These are phyloP conservation scores for Didymella glomerata DNA, from an alignment of 2,329 filamentous ascomycete species.

Conservation along the genomic window DNA sequence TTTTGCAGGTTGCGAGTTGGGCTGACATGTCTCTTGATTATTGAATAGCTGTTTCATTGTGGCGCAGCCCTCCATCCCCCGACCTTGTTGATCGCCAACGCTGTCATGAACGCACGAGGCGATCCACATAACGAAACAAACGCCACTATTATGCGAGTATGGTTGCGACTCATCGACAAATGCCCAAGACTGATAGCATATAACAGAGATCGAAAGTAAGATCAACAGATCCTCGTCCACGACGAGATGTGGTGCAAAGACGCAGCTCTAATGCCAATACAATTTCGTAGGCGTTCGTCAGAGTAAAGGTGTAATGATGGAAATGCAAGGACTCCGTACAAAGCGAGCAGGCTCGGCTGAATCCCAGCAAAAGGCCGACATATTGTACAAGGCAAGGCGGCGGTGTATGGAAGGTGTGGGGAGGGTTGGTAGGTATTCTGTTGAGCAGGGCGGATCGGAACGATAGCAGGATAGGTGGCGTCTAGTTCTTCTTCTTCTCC, in stretches of 20 bases:
- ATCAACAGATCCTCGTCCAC: neutral
- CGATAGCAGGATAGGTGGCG: neutral
- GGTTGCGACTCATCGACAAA: slow-evolving; percentile 4
- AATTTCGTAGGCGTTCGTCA: slow-evolving; percentile 25
- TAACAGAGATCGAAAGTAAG: neutral
- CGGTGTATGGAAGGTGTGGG: neutral
- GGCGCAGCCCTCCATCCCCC: slow-evolving; percentile 7
- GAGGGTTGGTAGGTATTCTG: neutral
- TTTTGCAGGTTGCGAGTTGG: slow-evolving; percentile 4
- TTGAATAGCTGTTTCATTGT: slow-evolving; percentile 12
- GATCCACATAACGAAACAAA: slow-evolving; percentile 4
- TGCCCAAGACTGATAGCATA: slow-evolving; percentile 4
- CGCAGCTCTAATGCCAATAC: slow-evolving; percentile 20
- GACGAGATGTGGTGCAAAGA: neutral
- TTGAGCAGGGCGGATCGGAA: neutral
- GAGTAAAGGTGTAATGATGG: slow-evolving; percentile 13
- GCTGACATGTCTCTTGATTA: slow-evolving; percentile 10
- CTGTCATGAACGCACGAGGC: neutral
- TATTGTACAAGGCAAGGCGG: slow-evolving; percentile 13
- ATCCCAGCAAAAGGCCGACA: neutral
- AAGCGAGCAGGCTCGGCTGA: slow-evolving; percentile 3
- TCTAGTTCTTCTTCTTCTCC: slow-evolving; percentile 21
- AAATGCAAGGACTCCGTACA: neutral
- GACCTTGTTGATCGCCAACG: slow-evolving; percentile 1
- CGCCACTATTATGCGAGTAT: slow-evolving; percentile 16